A percentile compares a stretch with the other conserved stretches of the same genome.
phyloP scores from a whole-genome alignment of 1,284 basidiomycete species.

The Trichosporon faecale region DNA sequence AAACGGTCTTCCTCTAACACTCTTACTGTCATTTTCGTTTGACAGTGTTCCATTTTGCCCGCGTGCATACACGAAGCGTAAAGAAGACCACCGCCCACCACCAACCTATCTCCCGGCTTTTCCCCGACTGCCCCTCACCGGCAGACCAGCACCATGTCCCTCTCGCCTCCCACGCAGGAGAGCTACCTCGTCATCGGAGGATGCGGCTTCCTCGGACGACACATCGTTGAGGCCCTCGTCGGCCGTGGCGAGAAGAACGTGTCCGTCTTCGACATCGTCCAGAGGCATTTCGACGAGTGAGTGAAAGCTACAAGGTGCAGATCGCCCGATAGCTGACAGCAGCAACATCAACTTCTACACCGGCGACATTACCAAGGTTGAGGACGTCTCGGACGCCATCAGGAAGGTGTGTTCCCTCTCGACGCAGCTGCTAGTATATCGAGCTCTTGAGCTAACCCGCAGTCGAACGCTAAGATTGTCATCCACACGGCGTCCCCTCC shows the following conservation, averaged over 20 bases:
- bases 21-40: neutral
- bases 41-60: neutral
- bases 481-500: slow-evolving; percentile 95
- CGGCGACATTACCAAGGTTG: slow-evolving; percentile 77
- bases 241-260: slow-evolving; percentile 71
- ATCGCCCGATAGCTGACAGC: neutral
- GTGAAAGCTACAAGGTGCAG: too few species aligned
- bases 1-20: neutral
- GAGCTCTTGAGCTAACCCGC: slow-evolving; percentile 6
- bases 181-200: slow-evolving; percentile 75
- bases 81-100: neutral
- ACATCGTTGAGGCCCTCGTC: slow-evolving; percentile 78
- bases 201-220: slow-evolving; percentile 85
- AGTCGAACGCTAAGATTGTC: slow-evolving; percentile 79
- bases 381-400: slow-evolving; percentile 67
- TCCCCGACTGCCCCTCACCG: neutral
- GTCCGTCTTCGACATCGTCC: slow-evolving; percentile 82
- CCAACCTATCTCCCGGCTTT: neutral
- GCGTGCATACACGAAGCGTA: neutral
- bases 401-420: slow-evolving; percentile 59
- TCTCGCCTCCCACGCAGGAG: slow-evolving; percentile 32
- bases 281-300: slow-evolving; percentile 66
- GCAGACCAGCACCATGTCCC: slow-evolving; percentile 18
- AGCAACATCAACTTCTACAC: slow-evolving; percentile 77
- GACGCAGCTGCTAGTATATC: neutral